A percentile compares a stretch with the other conserved stretches of the same genome.
phyloP scores from a whole-genome alignment of 371 early-diverging fungal species.

The Paraphysoderma sedebokerense region DNA sequence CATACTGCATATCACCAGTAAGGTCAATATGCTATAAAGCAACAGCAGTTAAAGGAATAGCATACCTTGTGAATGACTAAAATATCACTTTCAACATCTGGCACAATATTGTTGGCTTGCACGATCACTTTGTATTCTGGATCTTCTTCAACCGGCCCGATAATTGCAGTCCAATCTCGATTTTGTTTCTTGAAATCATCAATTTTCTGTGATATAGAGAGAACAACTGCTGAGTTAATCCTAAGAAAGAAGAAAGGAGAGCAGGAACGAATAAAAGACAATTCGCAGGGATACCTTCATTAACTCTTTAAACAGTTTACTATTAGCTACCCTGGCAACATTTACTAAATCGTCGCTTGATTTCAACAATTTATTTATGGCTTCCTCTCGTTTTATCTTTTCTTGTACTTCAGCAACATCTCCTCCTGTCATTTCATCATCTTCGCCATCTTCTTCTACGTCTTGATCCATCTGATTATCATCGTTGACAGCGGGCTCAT shows the following conservation, averaged over 20 bases:
- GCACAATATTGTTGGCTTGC: conserved; percentile 63
- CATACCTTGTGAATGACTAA: conserved; percentile 65
- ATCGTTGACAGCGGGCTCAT: conserved; percentile 12
- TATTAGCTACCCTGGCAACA: conserved; percentile 11
- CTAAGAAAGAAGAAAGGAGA: background rate
- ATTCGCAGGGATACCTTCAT: conserved; percentile 7
- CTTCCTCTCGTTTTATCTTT: conserved; percentile 9
- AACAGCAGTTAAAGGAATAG: background rate
- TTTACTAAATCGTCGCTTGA: conserved; percentile 4
- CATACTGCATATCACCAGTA: conserved; percentile 30
- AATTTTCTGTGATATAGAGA: background rate
- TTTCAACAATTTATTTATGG: conserved; percentile 9
- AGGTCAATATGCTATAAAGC: background rate
- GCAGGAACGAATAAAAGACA: conserved; percentile 9
- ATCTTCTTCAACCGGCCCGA: conserved; percentile 26
- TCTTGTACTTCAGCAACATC: background rate
- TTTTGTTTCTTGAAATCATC: conserved; percentile 16
- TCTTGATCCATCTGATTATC: conserved; percentile 17
- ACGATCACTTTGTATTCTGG: conserved; percentile 82
- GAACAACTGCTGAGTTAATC: background rate
- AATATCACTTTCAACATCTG: conserved; percentile 76
- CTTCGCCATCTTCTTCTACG: conserved; percentile 17
- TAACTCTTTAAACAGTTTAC: conserved; percentile 14
- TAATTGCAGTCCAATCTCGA: conserved; percentile 18
- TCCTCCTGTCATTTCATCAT: conserved; percentile 5